phyloP scores from a whole-genome alignment of 2,329 filamentous ascomycete species.

The Rosellinia necatrix region DNA sequence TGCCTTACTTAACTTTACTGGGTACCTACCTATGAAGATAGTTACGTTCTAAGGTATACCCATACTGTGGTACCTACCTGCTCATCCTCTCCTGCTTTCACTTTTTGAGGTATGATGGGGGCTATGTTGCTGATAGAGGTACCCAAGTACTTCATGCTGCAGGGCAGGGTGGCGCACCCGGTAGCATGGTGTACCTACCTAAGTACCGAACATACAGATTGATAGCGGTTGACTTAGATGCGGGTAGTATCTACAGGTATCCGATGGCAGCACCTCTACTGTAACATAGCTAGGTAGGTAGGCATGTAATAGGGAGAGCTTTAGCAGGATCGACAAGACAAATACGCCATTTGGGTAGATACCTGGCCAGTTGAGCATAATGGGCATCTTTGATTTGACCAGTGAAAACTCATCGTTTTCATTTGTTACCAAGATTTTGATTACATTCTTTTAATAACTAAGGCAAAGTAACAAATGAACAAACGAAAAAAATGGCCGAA shows the following conservation, averaged over 20 bases:
- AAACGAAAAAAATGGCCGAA: background rate
- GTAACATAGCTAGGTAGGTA: background rate
- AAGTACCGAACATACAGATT: too few species aligned
- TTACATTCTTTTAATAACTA: slow-evolving; percentile 5
- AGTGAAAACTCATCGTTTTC: background rate
- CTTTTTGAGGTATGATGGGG: slow-evolving; percentile 11
- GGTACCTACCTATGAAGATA: too few species aligned
- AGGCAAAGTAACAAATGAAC: background rate
- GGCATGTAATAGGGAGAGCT: too few species aligned
- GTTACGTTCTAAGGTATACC: too few species aligned
- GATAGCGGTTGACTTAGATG: too few species aligned
- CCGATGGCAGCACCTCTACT: too few species aligned
- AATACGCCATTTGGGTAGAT: slow-evolving; percentile 4
- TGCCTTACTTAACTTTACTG: too few species aligned
- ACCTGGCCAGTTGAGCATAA: too few species aligned
- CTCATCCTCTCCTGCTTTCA: slow-evolving; percentile 4
- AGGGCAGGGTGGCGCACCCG: background rate
- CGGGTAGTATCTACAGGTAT: background rate
- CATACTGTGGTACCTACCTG: background rate
- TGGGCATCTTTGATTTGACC: background rate
- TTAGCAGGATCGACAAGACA: slow-evolving; percentile 23
- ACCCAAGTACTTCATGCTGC: background rate
- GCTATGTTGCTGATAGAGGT: slow-evolving; percentile 18
- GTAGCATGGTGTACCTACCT: too few species aligned
- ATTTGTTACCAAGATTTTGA: background rate